A percentile compares a stretch with the other conserved stretches of the same genome.
These are phyloP conservation scores for Trametes gibbosa DNA, from an alignment of 768 basidiomycete species.

Conservation along the genomic window DNA sequence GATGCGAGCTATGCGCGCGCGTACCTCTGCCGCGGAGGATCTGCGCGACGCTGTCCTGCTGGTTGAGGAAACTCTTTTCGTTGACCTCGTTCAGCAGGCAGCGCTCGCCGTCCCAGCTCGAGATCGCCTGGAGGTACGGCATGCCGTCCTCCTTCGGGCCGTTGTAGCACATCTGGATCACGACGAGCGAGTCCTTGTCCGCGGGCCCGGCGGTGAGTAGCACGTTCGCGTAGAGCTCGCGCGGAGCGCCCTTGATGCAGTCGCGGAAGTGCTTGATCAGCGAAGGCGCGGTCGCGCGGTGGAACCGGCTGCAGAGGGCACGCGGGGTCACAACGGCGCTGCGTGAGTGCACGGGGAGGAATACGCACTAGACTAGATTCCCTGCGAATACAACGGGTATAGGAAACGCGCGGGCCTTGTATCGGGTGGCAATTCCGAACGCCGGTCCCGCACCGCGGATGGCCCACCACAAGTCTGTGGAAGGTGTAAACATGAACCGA, in stretches of 20 bases:
- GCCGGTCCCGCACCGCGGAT: slow-evolving; percentile 80
- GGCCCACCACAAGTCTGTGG: slow-evolving; percentile 90
- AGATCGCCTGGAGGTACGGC: slow-evolving; percentile 79
- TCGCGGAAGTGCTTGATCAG: slow-evolving; percentile 91
- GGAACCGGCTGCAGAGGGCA: slow-evolving; percentile 68
- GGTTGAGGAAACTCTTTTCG: slow-evolving; percentile 85
- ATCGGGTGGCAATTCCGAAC: slow-evolving; percentile 85
- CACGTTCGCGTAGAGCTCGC: slow-evolving; percentile 86
- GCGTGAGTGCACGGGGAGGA: too few relatives aligned
- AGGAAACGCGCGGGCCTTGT: slow-evolving; percentile 85
- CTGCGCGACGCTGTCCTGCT: slow-evolving; percentile 91
- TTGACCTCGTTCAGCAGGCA: slow-evolving; percentile 88
- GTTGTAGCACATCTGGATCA: slow-evolving; percentile 89
- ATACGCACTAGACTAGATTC: slow-evolving; percentile 82
- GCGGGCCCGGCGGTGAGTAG: slow-evolving; percentile 88
- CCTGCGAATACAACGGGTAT: slow-evolving; percentile 91
- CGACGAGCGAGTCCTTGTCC: slow-evolving; percentile 79
- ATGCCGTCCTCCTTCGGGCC: slow-evolving; percentile 72
- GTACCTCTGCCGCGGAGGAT: slow-evolving; percentile 80
- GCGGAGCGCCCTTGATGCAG: slow-evolving; percentile 85
- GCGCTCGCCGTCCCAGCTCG: slow-evolving; percentile 84
- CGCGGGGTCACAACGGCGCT: too few relatives aligned
- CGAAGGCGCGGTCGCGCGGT: slow-evolving; percentile 81
- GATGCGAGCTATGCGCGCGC: slow-evolving; percentile 13
- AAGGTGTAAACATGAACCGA: background rate